phyloP scores from a whole-genome alignment of 345 rosid genomes.

The Physaria fendleri region DNA sequence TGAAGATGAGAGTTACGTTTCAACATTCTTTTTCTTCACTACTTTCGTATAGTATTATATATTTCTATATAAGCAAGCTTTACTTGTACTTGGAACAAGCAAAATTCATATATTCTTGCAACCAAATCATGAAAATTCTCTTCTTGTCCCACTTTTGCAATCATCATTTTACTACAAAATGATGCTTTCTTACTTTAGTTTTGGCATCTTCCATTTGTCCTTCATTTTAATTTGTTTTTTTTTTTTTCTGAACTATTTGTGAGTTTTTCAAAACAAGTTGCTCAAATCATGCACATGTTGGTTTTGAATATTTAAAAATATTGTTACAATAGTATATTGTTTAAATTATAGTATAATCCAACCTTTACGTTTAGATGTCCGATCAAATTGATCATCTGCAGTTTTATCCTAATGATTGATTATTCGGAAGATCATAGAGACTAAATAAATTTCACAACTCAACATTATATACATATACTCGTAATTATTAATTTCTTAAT shows the following conservation, averaged over 20 bases:
- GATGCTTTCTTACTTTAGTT: conserved; percentile 22
- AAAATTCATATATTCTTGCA: conserved; percentile 19
- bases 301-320: not conserved
- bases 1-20: conserved; percentile 23
- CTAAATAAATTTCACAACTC: not conserved
- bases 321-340: not conserved
- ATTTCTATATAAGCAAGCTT: conserved; percentile 8
- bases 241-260: not conserved
- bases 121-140: conserved; percentile 29
- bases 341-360: too few species aligned
- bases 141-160: conserved; percentile 28
- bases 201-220: conserved; percentile 8
- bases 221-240: not conserved
- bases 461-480: not conserved
- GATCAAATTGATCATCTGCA: not conserved
- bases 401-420: not conserved
- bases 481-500: too few species aligned
- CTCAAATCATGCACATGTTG: not conserved
- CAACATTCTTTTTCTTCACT: conserved; percentile 18
- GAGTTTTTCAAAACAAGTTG: conserved; percentile 1
- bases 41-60: conserved; percentile 11
- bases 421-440: not conserved
- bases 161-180: conserved; percentile 29
- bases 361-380: not conserved
- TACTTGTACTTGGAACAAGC: conserved; percentile 17